A percentile compares a stretch with the other conserved stretches of the same genome.
Conservation (phyloP, 2,329 filamentous ascomycete species). For the Fusarium longipes region DNA sequence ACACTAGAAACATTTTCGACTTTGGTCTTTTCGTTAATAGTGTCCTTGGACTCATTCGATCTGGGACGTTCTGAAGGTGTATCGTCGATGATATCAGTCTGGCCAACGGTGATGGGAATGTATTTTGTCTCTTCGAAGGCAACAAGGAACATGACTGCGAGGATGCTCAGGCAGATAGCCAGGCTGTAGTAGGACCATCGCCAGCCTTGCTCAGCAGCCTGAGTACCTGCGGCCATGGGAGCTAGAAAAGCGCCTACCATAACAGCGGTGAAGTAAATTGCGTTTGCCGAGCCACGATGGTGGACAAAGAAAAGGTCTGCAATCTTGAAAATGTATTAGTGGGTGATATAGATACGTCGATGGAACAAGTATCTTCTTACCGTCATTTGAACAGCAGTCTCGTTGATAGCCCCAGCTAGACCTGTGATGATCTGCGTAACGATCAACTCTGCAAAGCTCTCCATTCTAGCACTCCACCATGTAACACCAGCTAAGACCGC, state of each 20-base stretch:
- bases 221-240: constrained; percentile 47
- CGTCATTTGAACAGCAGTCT: constrained; percentile 54
- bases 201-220: constrained; percentile 42
- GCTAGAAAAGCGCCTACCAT: constrained; percentile 49
- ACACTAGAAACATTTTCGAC: not conserved
- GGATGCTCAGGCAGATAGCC: constrained; percentile 38
- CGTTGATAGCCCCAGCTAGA: constrained; percentile 54
- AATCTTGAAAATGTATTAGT: constrained; percentile 37
- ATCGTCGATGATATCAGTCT: not conserved
- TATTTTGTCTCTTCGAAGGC: constrained; percentile 50
- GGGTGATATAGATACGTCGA: fast-evolving
- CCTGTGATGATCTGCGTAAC: constrained; percentile 47
- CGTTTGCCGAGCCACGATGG: constrained; percentile 48
- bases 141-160: constrained; percentile 41
- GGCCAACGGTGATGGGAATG: constrained; percentile 29
- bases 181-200: constrained; percentile 44
- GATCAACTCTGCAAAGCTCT: constrained; percentile 40
- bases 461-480: constrained; percentile 43
- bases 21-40: constrained; percentile 4
- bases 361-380: not conserved
- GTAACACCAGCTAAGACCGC: constrained; percentile 40
- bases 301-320: constrained; percentile 51
- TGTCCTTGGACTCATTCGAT: not conserved
- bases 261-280: constrained; percentile 48
- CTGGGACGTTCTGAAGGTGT: not conserved